Conservation (phyloP, 1,139 yeast species). For the Yamadazyma songkhlaensis region DNA sequence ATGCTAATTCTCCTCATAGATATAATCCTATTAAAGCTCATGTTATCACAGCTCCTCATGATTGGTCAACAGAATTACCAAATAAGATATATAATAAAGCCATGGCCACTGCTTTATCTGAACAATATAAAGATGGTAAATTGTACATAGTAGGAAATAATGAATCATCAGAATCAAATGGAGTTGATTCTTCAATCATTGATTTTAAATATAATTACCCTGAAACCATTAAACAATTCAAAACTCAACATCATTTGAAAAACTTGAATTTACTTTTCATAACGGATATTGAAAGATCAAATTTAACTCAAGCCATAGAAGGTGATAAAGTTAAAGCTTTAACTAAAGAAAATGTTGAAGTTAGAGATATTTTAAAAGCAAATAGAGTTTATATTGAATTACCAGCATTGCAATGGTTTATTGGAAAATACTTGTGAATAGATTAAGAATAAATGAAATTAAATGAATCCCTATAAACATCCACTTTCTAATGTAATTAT, state of each 20-base stretch:
- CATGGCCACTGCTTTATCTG: constrained; percentile 75
- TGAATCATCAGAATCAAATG: constrained; percentile 9
- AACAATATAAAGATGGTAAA: constrained; percentile 72
- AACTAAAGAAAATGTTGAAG: constrained; percentile 76
- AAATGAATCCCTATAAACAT: not conserved
- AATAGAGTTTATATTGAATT: constrained; percentile 73
- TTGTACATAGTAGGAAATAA: constrained; percentile 65
- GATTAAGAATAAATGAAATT: not conserved
- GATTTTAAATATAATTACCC: constrained; percentile 50
- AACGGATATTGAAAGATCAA: constrained; percentile 49
- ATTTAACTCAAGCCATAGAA: constrained; percentile 49
- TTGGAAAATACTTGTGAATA: constrained; percentile 29
- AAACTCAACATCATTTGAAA: constrained; percentile 52
- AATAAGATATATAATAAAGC: constrained; percentile 72
- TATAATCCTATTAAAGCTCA: constrained; percentile 88
- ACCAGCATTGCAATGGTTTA: constrained; percentile 64
- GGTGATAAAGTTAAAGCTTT: constrained; percentile 56
- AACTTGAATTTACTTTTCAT: constrained; percentile 66
- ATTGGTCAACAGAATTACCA: constrained; percentile 83
- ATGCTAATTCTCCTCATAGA: constrained; percentile 90
- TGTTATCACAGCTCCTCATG: constrained; percentile 89
- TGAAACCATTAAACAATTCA: constrained; percentile 56
- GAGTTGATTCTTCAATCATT: constrained; percentile 21
- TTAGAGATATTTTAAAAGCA: constrained; percentile 81
- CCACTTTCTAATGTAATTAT: too few relatives aligned